phyloP scores from a whole-genome alignment of 352 stramenopile species.

The Salisapilia sapeloensis region DNA sequence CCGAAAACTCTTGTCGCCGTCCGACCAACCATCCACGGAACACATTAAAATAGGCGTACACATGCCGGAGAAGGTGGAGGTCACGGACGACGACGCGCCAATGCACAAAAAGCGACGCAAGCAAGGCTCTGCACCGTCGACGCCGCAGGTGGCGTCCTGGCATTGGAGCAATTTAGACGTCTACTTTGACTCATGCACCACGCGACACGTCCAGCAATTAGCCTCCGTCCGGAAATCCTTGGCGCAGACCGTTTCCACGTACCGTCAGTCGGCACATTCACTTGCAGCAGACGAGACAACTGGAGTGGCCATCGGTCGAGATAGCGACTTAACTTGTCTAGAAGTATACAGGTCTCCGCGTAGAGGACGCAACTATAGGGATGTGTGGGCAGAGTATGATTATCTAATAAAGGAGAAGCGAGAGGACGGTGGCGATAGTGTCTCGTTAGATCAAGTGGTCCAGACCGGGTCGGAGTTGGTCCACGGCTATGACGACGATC shows the following conservation, averaged over 20 bases:
- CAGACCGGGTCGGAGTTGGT: slow-evolving; percentile 42
- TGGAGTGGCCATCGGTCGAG: slow-evolving; percentile 18
- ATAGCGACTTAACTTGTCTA: slow-evolving; percentile 8
- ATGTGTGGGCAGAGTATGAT: slow-evolving; percentile 65
- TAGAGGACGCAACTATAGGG: slow-evolving; percentile 48
- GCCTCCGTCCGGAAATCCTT: slow-evolving; percentile 24
- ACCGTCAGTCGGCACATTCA: slow-evolving; percentile 6
- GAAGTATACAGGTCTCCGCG: slow-evolving; percentile 7
- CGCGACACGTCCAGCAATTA: slow-evolving; percentile 39
- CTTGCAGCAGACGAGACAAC: slow-evolving; percentile 14
- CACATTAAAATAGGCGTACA: too few relatives aligned
- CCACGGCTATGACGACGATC: slow-evolving; percentile 57
- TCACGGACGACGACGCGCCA: not conserved
- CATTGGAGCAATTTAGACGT: slow-evolving; percentile 36
- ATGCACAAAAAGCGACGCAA: not conserved
- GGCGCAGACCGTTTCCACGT: slow-evolving; percentile 31
- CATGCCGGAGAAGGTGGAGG: too few relatives aligned
- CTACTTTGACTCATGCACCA: slow-evolving; percentile 32
- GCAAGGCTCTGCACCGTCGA: too few relatives aligned
- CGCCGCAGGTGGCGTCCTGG: slow-evolving; percentile 19
- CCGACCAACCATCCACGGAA: too few relatives aligned
- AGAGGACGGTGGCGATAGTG: slow-evolving; percentile 3
- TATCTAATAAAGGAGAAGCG: slow-evolving; percentile 21
- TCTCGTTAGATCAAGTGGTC: slow-evolving; percentile 16
- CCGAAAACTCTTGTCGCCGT: too few relatives aligned